Conservation (phyloP, 371 early-diverging fungal genomes). For the Lichtheimia corymbifera region DNA sequence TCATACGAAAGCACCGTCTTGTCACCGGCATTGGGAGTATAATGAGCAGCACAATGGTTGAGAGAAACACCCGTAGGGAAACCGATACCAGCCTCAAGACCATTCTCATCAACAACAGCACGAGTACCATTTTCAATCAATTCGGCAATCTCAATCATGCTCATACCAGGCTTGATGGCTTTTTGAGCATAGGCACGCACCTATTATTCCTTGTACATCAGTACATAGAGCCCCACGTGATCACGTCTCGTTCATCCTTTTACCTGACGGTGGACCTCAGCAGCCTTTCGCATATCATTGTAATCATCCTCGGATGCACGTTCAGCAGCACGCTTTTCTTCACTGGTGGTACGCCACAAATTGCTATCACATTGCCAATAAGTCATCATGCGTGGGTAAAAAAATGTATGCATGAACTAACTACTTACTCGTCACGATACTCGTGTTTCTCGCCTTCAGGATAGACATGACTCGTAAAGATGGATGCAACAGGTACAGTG, state of each 20-base stretch:
- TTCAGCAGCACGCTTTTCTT: conserved; percentile 78
- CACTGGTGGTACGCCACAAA: conserved; percentile 76
- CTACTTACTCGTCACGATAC: conserved; percentile 73
- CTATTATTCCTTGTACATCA: conserved; percentile 4
- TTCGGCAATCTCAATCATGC: conserved; percentile 93
- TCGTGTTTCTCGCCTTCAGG: conserved; percentile 75
- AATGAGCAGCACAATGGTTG: conserved; percentile 99
- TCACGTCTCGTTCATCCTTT: neutral
- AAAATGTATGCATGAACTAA: conserved; percentile 2
- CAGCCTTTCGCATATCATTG: conserved; percentile 86
- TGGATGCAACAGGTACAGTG: conserved; percentile 76
- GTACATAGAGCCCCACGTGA: neutral
- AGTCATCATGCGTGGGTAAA: neutral
- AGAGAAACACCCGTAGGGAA: conserved; percentile 99
- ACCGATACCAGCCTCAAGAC: conserved; percentile 91
- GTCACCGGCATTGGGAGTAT: conserved; percentile 98
- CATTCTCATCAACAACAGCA: conserved; percentile 87
- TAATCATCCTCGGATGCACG: conserved; percentile 63
- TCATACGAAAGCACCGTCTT: conserved; percentile 86
- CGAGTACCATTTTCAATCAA: conserved; percentile 96
- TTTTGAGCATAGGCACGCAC: conserved; percentile 86
- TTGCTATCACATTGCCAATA: conserved; percentile 48
- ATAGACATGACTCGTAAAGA: conserved; percentile 68
- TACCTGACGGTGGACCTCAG: conserved; percentile 91
- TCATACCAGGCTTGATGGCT: conserved; percentile 95